Base-by-base conservation (phyloP, 352 stramenopile genomes). In the Globisporangium nodosum region DNA sequence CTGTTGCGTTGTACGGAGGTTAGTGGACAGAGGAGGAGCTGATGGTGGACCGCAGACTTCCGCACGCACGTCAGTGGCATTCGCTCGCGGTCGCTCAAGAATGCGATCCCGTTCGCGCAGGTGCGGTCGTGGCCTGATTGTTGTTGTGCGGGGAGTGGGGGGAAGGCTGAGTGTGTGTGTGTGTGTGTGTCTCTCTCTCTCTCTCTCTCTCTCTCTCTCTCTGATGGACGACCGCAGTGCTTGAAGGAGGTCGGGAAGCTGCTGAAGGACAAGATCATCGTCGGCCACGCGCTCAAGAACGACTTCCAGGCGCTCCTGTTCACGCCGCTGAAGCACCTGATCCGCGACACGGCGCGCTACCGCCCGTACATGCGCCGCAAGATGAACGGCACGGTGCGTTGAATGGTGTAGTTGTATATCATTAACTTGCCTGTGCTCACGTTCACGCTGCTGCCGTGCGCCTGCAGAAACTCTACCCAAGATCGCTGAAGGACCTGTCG, bases 301-400 rank as follows among this genome's bases (percentile, higher is more conserved):
- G 85, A 94, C 76, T 90, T 94, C 60, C 80, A 92, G 68, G 83
- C 81, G 53, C 70, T 94, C 30, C 88, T 94, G 81, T 91, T 94
- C 63, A 86, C 76, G 56, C 83, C 83, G 21, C 85, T 83, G 7
- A 91, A 88, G 67, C 66, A 81, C 46, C 52, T 91, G 33, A 87
- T 92, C 52, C 85, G 85, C 16, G 85, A 94, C 60, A 94, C 85
- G 51, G 82, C 83, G 37, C 83, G 87, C 57, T 90, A 94, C 61
- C 77, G 83, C 39, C 83, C 83, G 56, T 93, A 93, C 65, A 94
- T 94, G 85, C 77, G 82, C 56, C 83, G 81, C 52, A 92, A 89
- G 66, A 78, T 84, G 58, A 93, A 87, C 46, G 85, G 83, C 64
- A 92, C 83, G 51, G 83, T 94, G 75, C 30, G 77, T 66, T 16